Evolutionary conservation across 768 basidiomycete genomes (phyloP), one percentile per base, ranked within the genome.

Genomic region (Sarcodon sp.): DNA sequence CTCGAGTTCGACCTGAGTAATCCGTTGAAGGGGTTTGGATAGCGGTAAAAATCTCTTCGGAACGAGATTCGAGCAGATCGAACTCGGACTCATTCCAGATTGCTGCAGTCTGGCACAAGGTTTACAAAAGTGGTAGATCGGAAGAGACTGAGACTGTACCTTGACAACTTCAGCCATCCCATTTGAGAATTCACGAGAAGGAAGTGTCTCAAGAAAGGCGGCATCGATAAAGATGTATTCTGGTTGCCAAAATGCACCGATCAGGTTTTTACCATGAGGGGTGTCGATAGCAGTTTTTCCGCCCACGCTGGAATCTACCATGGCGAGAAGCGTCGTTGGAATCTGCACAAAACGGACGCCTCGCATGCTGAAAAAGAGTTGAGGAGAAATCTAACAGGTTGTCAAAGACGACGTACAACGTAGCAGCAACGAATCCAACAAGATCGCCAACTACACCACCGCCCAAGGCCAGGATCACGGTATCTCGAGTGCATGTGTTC

Each of bases 221-320:
- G 88, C 85, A 61, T 99, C 96, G 54, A 97, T 94, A 67, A 99
- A 99, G 60, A 98, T 84, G 69, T 84, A 97, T 57, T 87, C 79
- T 0, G 96, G 96, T 65, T 98, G 94, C 89, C 91, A 92, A 71
- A 98, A 99, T 4, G 94, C 87, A 50, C 96, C 96, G 55, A 99
- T 90, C 54, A 98, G 76, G 65, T 99, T 99, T 70, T 99, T 99
- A 48, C 96, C 96, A 53, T 91, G 88, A 2, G 90, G 91, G 0
- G 94, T 97, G 61, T 99, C 96, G 52, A 98, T 92, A n/a, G 96
- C 94, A 0, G 96, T 99, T 72, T 97, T 99, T 34, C 96, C 94
- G 5, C 96, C 96, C 39, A 99, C 83, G 51, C 89, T 83, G 0
- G 93, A 97, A 65, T 99, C 96, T 18, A 99, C 96, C 96, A 99